A percentile compares a stretch with the other conserved stretches of the same genome.
These are phyloP conservation scores for Colletotrichum sp. DNA, from an alignment of 2,329 filamentous ascomycete genomes.

Conservation along the genomic window DNA sequence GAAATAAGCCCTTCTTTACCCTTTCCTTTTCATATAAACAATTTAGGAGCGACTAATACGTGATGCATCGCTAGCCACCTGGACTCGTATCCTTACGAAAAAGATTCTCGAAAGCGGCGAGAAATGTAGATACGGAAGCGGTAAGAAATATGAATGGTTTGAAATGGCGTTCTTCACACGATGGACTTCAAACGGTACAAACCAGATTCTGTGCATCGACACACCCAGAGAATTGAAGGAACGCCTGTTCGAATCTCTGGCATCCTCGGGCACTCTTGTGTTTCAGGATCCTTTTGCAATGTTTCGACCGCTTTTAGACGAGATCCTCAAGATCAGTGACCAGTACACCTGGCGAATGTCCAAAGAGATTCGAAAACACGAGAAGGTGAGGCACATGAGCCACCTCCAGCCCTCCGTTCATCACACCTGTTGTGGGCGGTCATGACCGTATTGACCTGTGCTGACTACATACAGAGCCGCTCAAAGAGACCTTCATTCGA, in stretches of 20 bases:
- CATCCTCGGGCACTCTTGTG: not conserved
- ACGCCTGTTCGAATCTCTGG: not conserved
- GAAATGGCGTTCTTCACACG: not conserved
- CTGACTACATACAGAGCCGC: not conserved
- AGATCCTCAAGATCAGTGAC: not conserved
- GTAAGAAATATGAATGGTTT: not conserved
- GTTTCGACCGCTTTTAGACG: not conserved
- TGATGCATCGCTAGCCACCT: not conserved
- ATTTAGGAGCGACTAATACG: accelerated
- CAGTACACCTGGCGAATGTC: not conserved
- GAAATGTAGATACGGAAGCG: not conserved
- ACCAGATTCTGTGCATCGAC: not conserved
- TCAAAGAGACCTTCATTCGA: not conserved
- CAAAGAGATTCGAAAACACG: not conserved
- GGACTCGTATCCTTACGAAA: not conserved
- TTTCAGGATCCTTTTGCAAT: not conserved
- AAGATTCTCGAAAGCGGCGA: not conserved
- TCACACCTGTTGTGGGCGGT: no score
- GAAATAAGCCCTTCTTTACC: not conserved
- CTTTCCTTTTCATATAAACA: not conserved
- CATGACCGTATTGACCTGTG: not conserved
- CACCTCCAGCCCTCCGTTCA: no score
- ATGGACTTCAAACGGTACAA: not conserved
- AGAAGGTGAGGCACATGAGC: not conserved
- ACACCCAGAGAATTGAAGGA: not conserved